Conservation (phyloP, 2,329 filamentous ascomycete species). For the Ophiostoma ips region DNA sequence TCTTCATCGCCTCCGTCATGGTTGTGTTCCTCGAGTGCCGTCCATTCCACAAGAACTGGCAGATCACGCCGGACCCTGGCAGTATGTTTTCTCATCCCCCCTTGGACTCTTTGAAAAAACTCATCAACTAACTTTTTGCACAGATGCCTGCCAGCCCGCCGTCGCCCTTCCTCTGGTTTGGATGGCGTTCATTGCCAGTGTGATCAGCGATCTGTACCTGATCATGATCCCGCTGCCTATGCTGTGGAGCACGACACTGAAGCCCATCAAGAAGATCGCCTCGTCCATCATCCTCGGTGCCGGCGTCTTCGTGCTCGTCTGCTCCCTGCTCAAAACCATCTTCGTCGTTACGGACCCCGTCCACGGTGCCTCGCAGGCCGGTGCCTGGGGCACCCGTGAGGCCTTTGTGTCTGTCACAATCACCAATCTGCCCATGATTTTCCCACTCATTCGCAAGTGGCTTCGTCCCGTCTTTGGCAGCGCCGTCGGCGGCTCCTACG, state of each 20-base stretch:
- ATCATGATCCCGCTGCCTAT: constrained; percentile 38
- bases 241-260: constrained; percentile 21
- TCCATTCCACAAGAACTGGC: constrained; percentile 12
- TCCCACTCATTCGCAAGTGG: constrained; percentile 26
- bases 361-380: constrained; percentile 22
- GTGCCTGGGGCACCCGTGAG: constrained; percentile 24
- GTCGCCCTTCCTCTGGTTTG: constrained; percentile 20
- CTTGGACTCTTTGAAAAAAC: neutral
- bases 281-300: constrained; percentile 22
- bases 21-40: constrained; percentile 4
- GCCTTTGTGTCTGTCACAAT: constrained; percentile 27
- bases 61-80: constrained; percentile 14
- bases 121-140: neutral
- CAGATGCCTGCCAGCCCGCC: constrained; percentile 32
- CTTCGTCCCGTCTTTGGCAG: constrained; percentile 24
- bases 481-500: constrained; percentile 20
- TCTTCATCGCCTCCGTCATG: constrained; percentile 1
- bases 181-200: constrained; percentile 34
- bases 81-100: constrained; percentile 3
- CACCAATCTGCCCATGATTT: constrained; percentile 27
- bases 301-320: constrained; percentile 23
- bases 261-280: constrained; percentile 21
- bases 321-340: constrained; percentile 22
- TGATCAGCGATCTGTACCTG: constrained; percentile 38
- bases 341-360: constrained; percentile 21